Evolutionary conservation across 148 eudicot species (phyloP).

Genomic region (Diospyros kaki): DNA sequence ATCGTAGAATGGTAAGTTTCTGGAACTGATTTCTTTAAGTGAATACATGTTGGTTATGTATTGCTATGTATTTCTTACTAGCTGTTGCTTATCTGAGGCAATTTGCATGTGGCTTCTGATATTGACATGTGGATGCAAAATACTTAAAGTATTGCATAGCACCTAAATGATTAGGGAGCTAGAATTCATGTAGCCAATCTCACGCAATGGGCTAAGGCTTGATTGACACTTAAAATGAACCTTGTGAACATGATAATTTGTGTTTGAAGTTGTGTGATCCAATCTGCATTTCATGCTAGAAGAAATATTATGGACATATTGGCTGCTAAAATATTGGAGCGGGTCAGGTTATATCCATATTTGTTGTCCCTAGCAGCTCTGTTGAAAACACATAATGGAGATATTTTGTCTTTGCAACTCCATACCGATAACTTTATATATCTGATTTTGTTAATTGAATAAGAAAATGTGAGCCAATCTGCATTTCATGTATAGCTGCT

Average conservation of each 20-base stretch:
- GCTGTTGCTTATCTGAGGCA: neutral
- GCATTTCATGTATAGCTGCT: neutral
- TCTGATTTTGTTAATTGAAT: neutral
- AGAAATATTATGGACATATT: neutral
- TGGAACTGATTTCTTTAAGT: neutral
- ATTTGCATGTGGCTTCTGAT: neutral
- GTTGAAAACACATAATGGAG: neutral
- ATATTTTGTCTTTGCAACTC: neutral
- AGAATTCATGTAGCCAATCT: too few relatives aligned
- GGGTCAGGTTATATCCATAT: neutral
- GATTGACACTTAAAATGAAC: neutral
- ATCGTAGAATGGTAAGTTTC: conserved; percentile 86
- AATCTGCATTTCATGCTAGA: too few relatives aligned
- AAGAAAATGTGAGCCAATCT: neutral
- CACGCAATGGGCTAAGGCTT: too few relatives aligned
- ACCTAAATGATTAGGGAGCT: too few relatives aligned
- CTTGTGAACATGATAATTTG: neutral
- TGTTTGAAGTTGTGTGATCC: neutral
- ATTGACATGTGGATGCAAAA: neutral
- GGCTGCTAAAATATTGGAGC: too few relatives aligned
- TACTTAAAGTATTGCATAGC: neutral
- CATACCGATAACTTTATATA: neutral
- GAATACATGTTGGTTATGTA: neutral
- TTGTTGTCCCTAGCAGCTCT: neutral
- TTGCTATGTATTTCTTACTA: neutral